Evolutionary conservation across 768 basidiomycete genomes (phyloP).

Genomic region (Megacollybia marginata): DNA sequence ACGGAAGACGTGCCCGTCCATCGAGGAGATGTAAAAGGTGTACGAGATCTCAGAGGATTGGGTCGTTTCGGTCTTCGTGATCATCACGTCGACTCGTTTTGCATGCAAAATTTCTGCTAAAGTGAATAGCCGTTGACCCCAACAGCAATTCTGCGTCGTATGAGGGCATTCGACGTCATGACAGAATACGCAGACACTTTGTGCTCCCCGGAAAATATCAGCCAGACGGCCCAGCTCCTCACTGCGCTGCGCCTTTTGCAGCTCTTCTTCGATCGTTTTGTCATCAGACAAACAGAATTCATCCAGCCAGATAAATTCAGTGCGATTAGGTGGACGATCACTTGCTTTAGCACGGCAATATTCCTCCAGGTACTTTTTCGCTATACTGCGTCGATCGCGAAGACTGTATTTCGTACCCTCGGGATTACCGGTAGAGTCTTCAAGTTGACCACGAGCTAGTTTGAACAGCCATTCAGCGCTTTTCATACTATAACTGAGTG

Average conservation of each 20-base stretch:
- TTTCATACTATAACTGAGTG: neutral
- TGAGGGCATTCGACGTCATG: conserved; percentile 2
- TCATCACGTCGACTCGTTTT: too few species aligned
- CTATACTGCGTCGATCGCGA: neutral
- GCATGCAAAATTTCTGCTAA: too few species aligned
- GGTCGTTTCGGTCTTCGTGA: too few species aligned
- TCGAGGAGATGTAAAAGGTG: neutral
- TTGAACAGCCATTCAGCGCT: neutral
- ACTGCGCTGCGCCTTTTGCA: neutral
- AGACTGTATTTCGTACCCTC: neutral
- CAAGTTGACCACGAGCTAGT: neutral
- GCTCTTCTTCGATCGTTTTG: neutral
- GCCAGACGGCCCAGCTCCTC: conserved; percentile 4
- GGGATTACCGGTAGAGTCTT: neutral
- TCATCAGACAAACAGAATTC: neutral
- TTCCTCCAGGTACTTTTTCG: neutral
- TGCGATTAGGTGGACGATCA: neutral
- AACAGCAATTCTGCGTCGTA: neutral
- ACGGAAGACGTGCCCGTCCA: neutral
- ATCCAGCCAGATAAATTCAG: neutral
- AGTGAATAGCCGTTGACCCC: too few species aligned
- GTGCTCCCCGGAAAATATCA: conserved; percentile 4
- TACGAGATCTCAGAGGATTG: too few species aligned
- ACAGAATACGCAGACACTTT: conserved; percentile 5
- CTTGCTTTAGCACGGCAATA: neutral